Percentiles rank a stretch among this genome's conserved stretches.
phyloP scores from a whole-genome alignment of 768 basidiomycete genomes.

The Russula virescens region DNA sequence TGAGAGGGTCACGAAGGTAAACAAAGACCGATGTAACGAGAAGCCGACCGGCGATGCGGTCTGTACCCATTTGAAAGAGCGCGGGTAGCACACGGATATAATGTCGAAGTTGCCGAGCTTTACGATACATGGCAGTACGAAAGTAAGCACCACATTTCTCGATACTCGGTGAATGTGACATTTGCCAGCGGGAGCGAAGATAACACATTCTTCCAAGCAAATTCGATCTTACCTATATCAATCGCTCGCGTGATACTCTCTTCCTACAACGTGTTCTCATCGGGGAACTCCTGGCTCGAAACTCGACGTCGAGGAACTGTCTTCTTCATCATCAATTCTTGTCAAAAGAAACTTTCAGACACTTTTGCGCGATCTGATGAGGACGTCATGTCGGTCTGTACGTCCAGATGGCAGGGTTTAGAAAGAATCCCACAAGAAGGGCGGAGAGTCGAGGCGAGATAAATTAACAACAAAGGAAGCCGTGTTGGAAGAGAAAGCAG shows the following conservation, averaged over 20 bases:
- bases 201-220: constrained; percentile 15
- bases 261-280: constrained; percentile 14
- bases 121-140: constrained; percentile 8
- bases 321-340: constrained; percentile 14
- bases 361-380: constrained; percentile 5
- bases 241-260: constrained; percentile 15
- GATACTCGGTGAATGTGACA: neutral
- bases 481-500: constrained; percentile 7
- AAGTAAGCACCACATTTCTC: constrained; percentile 12
- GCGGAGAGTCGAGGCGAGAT: constrained; percentile 13
- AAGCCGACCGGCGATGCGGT: constrained; percentile 15
- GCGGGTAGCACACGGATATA: constrained; percentile 1
- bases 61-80: constrained; percentile 17
- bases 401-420: constrained; percentile 8
- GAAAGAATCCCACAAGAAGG: constrained; percentile 16
- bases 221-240: constrained; percentile 14
- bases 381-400: constrained; percentile 1
- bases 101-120: constrained; percentile 15
- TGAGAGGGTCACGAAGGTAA: too few relatives aligned
- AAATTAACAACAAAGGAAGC: constrained; percentile 16
- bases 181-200: neutral
- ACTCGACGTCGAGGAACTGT: neutral
- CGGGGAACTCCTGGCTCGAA: constrained; percentile 6
- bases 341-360: constrained; percentile 16
- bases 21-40: constrained; percentile 5